Evolutionary conservation across 2,329 filamentous ascomycete genomes (phyloP).

Genomic region (Cladosporium sp.): DNA sequence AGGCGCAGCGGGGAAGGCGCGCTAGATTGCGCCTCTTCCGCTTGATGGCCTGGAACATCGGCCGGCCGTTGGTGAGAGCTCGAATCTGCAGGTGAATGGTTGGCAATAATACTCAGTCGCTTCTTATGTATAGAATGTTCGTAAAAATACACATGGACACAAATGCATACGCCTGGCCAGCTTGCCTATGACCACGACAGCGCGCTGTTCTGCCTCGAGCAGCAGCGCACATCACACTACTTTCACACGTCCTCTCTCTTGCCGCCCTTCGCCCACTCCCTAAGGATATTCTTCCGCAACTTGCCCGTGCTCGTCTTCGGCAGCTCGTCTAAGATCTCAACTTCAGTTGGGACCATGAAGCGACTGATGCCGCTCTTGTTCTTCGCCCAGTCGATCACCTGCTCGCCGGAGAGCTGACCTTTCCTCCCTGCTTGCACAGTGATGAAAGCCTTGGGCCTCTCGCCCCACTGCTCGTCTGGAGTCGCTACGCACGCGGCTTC

Average conservation of each 20-base stretch:
- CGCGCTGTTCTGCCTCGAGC: background rate
- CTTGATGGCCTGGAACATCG: conserved; percentile 5
- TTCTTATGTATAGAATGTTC: background rate
- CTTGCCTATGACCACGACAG: too few relatives aligned
- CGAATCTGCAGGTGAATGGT: background rate
- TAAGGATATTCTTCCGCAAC: conserved; percentile 87
- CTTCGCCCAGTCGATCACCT: conserved; percentile 83
- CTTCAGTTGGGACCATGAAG: conserved; percentile 77
- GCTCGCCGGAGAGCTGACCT: conserved; percentile 52
- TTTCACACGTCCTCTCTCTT: conserved; percentile 25
- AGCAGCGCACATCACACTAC: background rate
- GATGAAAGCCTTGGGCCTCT: conserved; percentile 90
- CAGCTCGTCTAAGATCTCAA: conserved; percentile 77
- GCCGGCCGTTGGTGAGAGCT: background rate
- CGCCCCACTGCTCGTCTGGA: conserved; percentile 86
- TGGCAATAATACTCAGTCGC: background rate
- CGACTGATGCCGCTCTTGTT: conserved; percentile 74
- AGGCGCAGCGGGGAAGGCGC: conserved; percentile 6
- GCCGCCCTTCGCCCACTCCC: conserved; percentile 72
- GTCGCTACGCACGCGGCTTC: conserved; percentile 90
- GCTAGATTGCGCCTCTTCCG: conserved; percentile 12
- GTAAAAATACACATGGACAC: too few relatives aligned
- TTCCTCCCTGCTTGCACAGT: conserved; percentile 68
- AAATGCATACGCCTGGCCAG: too few relatives aligned
- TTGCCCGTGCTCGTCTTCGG: conserved; percentile 98